phyloP scores from a whole-genome alignment of 169 alveolate species.

The Cryptosporidium parvum region DNA sequence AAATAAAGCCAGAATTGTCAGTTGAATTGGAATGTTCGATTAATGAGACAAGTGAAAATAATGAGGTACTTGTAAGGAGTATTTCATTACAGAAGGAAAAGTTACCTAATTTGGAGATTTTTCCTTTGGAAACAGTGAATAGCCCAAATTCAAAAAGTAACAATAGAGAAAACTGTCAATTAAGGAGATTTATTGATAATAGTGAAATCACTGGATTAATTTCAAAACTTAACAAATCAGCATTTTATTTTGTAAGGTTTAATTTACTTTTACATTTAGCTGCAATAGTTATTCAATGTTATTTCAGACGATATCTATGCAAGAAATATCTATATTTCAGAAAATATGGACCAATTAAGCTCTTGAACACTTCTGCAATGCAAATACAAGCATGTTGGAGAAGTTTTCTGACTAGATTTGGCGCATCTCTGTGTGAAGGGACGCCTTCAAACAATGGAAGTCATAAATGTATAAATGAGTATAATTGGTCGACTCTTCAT shows the following conservation, averaged over 20 bases:
- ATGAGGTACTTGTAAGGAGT: constrained; percentile 7
- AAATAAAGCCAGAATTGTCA: background rate
- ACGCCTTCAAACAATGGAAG: too few species aligned
- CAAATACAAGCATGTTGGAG: constrained; percentile 76
- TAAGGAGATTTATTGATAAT: background rate
- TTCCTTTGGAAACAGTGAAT: constrained; percentile 4
- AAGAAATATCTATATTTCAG: constrained; percentile 23
- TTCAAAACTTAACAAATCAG: constrained; percentile 36
- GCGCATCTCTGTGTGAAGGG: background rate
- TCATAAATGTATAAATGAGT: background rate
- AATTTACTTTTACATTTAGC: constrained; percentile 61
- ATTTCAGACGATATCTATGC: constrained; percentile 55
- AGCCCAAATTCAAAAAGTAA: background rate
- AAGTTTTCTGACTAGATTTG: constrained; percentile 52
- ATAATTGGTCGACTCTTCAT: constrained; percentile 40
- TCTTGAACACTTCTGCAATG: constrained; percentile 38
- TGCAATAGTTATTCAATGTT: constrained; percentile 71
- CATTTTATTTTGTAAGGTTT: constrained; percentile 48
- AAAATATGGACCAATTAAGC: constrained; percentile 54
- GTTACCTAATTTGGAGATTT: constrained; percentile 43
- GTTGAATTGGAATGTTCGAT: background rate
- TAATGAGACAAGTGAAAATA: background rate
- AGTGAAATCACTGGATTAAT: background rate
- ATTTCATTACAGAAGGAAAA: constrained; percentile 15
- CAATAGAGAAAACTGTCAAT: background rate